Conservation (phyloP, 2,329 filamentous ascomycete species). For the Tothia fuscella region DNA sequence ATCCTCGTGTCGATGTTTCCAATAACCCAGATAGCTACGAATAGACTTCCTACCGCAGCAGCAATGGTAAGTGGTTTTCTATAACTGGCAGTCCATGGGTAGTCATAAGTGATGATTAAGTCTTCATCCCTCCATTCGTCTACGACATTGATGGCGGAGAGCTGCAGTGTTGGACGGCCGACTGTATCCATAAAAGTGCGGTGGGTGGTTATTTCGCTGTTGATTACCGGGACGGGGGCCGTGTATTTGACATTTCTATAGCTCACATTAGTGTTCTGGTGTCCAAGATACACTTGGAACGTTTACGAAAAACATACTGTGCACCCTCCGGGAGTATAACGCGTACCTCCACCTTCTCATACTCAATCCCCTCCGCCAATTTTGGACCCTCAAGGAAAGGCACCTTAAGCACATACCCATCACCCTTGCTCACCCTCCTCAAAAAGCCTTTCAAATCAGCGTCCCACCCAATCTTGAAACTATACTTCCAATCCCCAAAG, state of each 20-base stretch:
- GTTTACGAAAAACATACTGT: slow-evolving; percentile 43
- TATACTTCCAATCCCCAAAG: slow-evolving; percentile 97
- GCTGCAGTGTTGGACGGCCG: slow-evolving; percentile 68
- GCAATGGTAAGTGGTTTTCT: slow-evolving; percentile 83
- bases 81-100: slow-evolving; percentile 59
- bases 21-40: slow-evolving; percentile 61
- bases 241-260: slow-evolving; percentile 66
- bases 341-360: slow-evolving; percentile 66
- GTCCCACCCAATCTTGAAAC: slow-evolving; percentile 95
- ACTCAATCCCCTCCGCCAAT: slow-evolving; percentile 73
- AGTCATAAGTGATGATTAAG: slow-evolving; percentile 74
- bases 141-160: slow-evolving; percentile 76
- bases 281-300: neutral
- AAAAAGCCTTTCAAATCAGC: slow-evolving; percentile 68
- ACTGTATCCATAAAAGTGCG: slow-evolving; percentile 89
- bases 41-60: slow-evolving; percentile 58
- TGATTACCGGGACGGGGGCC: slow-evolving; percentile 60
- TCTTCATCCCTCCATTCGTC: slow-evolving; percentile 81
- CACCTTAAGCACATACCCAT: slow-evolving; percentile 75
- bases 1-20: slow-evolving; percentile 76
- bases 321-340: slow-evolving; percentile 87
- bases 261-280: slow-evolving; percentile 13
- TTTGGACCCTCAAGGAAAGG: slow-evolving; percentile 90
- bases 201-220: slow-evolving; percentile 51
- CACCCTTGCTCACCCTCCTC: slow-evolving; percentile 47